Base-by-base conservation (phyloP, 352 stramenopile genomes). In the Pythium grandisporangium region DNA sequence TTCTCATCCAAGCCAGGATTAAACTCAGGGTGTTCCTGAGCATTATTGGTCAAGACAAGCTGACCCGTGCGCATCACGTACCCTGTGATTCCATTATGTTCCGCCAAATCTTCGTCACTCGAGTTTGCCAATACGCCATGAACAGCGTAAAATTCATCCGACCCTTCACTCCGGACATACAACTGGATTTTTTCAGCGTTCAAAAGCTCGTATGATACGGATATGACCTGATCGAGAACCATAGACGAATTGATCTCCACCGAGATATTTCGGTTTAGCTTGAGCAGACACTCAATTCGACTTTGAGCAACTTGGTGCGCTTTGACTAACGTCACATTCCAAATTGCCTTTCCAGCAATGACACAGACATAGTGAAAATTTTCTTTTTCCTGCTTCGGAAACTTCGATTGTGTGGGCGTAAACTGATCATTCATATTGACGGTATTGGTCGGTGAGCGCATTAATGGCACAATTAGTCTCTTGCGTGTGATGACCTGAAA, bases 401-500 rank as follows among this genome's bases (percentile, higher is more conserved):
- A 62, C 21, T 55, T 58, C n/a, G 46, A 30, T 30, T 69, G 53
- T 25, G 42, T 20, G 26, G 35, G 41, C 30, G 30, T n/a, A 59
- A 43, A 23, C 12, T 56, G 30, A 43, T 33, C 17, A 38, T 8
- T 22, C 13, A 30, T 45, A 48, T 10, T 44, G 40, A 24, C 45
- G 37, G 12, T 32, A 22, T 43, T 42, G 44, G 11, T 37, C 42
- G 12, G 42, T 50, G 42, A 51, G n/a, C n/a, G n/a, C 42, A 27
- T 54, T 55, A 47, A 45, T n/a, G 24, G 0, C 7, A 21, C 17
- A 16, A 46, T 37, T 1, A 30, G 27, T 30, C 33, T 48, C 30
- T 70, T 76, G 20, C 47, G 51, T 5, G 67, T 84, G 27, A 81
- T 72, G 21, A 75, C 63, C 39, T 84, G 70, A 29, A 81, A 76